Conservation (phyloP, 768 basidiomycete species). For the Serendipita indica region DNA sequence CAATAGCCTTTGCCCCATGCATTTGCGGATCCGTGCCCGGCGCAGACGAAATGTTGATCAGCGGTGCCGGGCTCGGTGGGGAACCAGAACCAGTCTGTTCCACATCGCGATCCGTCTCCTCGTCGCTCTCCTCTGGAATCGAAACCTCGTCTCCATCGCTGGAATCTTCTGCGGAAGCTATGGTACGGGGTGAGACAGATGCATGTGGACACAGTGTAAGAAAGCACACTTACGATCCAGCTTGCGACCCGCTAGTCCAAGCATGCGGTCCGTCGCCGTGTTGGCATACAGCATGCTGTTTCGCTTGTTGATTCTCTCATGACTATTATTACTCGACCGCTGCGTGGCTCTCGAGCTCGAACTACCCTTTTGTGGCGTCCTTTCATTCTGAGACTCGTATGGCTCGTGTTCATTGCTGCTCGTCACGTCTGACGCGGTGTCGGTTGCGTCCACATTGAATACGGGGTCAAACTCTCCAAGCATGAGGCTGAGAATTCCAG, state of each 20-base stretch:
- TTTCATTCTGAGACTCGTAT: conserved; percentile 13
- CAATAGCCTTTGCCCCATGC: conserved; percentile 38
- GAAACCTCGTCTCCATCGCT: conserved; percentile 39
- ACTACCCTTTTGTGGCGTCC: conserved; percentile 14
- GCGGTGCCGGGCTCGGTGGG: conserved; percentile 24
- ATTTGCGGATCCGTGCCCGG: background rate
- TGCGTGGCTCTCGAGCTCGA: conserved; percentile 12
- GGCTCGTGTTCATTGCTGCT: conserved; percentile 17
- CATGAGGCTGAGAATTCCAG: conserved; percentile 90
- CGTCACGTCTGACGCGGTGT: conserved; percentile 23
- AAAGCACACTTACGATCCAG: conserved; percentile 40
- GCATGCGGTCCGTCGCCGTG: conserved; percentile 66
- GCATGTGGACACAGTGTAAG: background rate
- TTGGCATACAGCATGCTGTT: conserved; percentile 78
- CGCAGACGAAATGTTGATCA: background rate
- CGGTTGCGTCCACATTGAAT: conserved; percentile 55
- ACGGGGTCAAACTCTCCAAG: conserved; percentile 85
- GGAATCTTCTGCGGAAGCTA: conserved; percentile 15
- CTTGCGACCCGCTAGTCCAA: conserved; percentile 59
- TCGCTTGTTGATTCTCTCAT: conserved; percentile 32
- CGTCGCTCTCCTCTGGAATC: conserved; percentile 56
- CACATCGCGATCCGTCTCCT: conserved; percentile 36
- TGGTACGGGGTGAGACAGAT: conserved; percentile 1
- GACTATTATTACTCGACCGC: conserved; percentile 22
- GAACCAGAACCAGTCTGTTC: conserved; percentile 28